Conservation (phyloP, 2,329 filamentous ascomycete genomes). For the Ustilaginoidea virens region DNA sequence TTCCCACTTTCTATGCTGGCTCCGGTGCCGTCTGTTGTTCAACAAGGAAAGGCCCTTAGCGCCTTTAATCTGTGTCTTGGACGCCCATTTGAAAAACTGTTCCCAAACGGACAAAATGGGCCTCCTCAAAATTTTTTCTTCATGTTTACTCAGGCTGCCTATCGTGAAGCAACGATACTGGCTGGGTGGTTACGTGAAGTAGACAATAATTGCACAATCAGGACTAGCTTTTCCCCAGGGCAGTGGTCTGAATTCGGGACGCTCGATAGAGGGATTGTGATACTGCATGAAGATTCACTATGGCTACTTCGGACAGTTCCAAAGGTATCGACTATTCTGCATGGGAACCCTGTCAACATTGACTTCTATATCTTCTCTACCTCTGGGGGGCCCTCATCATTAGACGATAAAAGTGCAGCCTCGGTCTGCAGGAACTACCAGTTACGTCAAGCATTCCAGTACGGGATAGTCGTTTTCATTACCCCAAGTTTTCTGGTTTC, state of each 20-base stretch:
- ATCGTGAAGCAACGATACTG: slow-evolving; percentile 21
- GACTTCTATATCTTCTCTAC: slow-evolving; percentile 23
- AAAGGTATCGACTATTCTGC: slow-evolving; percentile 18
- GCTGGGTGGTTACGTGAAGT: slow-evolving; percentile 27
- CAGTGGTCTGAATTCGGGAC: slow-evolving; percentile 31
- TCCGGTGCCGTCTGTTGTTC: slow-evolving; percentile 6
- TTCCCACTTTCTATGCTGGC: slow-evolving; percentile 11
- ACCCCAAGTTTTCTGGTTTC: slow-evolving; percentile 26
- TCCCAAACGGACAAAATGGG: slow-evolving; percentile 8
- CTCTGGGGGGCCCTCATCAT: slow-evolving; percentile 2
- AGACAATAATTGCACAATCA: slow-evolving; percentile 25
- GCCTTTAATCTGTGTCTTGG: slow-evolving; percentile 15
- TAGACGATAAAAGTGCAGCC: too few species aligned
- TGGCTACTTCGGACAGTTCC: slow-evolving; percentile 25
- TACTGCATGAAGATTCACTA: slow-evolving; percentile 29
- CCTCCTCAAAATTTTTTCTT: slow-evolving; percentile 25
- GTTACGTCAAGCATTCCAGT: slow-evolving; percentile 15
- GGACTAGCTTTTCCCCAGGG: slow-evolving; percentile 23
- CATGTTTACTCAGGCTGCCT: slow-evolving; percentile 27
- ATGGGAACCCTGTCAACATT: slow-evolving; percentile 10
- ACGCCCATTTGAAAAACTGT: slow-evolving; percentile 17
- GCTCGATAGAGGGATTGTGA: slow-evolving; percentile 16
- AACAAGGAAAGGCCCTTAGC: slow-evolving; percentile 3
- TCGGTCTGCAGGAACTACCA: slow-evolving; percentile 11
- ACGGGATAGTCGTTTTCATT: slow-evolving; percentile 20